Percentiles rank a stretch among this genome's conserved stretches.
Evolutionary conservation across 148 eudicot species (phyloP).

Genomic region (Amaranthus hypochondriacus): DNA sequence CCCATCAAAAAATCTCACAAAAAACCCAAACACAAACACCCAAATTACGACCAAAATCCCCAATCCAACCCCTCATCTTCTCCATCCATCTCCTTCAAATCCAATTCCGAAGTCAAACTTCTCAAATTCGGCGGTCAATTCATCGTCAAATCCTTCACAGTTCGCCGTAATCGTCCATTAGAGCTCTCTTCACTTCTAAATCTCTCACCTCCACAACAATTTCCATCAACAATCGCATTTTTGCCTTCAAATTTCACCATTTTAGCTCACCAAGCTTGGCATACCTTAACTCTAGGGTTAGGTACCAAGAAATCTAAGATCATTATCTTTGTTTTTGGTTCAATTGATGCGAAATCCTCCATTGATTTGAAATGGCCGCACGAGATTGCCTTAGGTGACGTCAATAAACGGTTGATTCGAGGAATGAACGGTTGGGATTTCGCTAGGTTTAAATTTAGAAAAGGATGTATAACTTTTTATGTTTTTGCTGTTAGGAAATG

Average conservation of each 20-base stretch:
- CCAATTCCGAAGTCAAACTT: constrained; percentile 69
- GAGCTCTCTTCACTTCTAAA: constrained; percentile 76
- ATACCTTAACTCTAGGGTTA: constrained; percentile 82
- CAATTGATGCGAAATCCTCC: constrained; percentile 36
- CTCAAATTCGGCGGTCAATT: constrained; percentile 89
- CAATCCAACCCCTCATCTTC: constrained; percentile 22
- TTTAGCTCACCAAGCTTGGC: constrained; percentile 94
- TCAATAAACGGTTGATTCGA: constrained; percentile 56
- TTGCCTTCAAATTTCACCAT: constrained; percentile 91
- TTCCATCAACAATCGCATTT: constrained; percentile 63
- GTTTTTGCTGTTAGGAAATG: constrained; percentile 62
- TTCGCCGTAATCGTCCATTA: constrained; percentile 57
- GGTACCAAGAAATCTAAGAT: constrained; percentile 91
- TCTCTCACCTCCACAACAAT: constrained; percentile 15
- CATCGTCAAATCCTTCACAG: constrained; percentile 86
- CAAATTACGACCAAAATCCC: constrained; percentile 21
- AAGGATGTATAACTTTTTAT: constrained; percentile 84
- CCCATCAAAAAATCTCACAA: constrained; percentile 41
- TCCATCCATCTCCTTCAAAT: constrained; percentile 58
- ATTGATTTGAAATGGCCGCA: constrained; percentile 61
- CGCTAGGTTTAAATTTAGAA: constrained; percentile 87
- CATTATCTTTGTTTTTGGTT: constrained; percentile 63
- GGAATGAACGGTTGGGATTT: constrained; percentile 61
- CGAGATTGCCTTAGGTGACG: constrained; percentile 78
- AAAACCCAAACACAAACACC: constrained; percentile 75